Evolutionary conservation across 495 filamentous ascomycete species (phyloP).

Genomic region (Sordaria brevicollis): DNA sequence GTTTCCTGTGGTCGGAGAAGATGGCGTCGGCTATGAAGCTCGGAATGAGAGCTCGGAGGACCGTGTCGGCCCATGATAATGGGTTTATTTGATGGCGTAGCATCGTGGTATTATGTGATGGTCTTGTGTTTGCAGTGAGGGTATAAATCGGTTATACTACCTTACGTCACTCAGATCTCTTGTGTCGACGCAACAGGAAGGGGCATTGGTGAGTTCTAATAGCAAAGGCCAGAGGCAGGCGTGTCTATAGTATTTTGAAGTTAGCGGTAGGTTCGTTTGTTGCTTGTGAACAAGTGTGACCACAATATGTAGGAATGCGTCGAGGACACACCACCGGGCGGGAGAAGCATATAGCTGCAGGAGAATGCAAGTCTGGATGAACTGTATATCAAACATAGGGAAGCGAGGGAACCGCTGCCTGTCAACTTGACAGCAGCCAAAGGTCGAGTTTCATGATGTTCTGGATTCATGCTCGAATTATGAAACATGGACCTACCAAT

Average conservation of each 20-base stretch:
- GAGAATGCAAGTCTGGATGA: neutral
- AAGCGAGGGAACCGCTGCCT: neutral
- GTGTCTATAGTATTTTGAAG: neutral
- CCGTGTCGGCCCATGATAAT: neutral
- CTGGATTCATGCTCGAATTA: neutral
- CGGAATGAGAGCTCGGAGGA: conserved; percentile 18
- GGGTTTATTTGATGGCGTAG: neutral
- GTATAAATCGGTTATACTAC: neutral
- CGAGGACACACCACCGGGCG: neutral
- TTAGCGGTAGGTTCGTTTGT: neutral
- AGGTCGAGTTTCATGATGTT: neutral
- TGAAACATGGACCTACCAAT: neutral
- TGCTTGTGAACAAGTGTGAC: neutral
- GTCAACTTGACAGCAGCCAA: neutral
- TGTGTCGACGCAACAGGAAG: neutral
- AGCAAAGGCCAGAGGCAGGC: neutral
- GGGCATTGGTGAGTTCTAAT: neutral
- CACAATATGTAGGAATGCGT: neutral
- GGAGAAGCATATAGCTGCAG: neutral
- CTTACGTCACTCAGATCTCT: neutral
- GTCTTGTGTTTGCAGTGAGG: neutral
- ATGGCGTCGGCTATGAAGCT: conserved; percentile 23
- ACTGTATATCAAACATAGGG: neutral
- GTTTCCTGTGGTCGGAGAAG: conserved; percentile 19
- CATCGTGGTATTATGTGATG: neutral